These are phyloP conservation scores for Leccinum laetum DNA, from an alignment of 1,284 basidiomycete species.

Conservation along the genomic window DNA sequence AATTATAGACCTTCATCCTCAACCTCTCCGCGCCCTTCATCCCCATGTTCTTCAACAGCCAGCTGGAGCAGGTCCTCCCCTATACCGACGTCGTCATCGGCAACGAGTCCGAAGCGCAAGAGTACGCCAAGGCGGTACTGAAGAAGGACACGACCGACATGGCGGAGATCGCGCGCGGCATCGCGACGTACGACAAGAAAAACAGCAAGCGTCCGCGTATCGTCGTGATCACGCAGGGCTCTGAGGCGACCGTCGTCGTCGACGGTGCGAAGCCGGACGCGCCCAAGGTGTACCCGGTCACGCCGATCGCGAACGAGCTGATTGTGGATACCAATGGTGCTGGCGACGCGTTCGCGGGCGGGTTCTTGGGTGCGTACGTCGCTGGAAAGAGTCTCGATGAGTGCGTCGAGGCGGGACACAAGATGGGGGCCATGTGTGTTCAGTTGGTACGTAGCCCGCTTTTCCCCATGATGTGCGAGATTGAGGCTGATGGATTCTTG, in stretches of 20 bases:
- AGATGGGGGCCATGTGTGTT: constrained; percentile 88
- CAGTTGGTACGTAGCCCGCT: constrained; percentile 59
- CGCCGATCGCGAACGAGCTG: constrained; percentile 59
- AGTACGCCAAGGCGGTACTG: constrained; percentile 76
- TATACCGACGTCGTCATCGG: constrained; percentile 89
- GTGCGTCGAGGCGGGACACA: constrained; percentile 86
- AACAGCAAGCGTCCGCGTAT: constrained; percentile 76
- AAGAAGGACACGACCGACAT: constrained; percentile 63
- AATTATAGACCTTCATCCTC: constrained; percentile 73
- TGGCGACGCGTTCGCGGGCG: constrained; percentile 99
- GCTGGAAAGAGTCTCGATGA: constrained; percentile 82
- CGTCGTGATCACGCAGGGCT: constrained; percentile 93
- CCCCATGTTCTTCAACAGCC: constrained; percentile 88
- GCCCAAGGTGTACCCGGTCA: constrained; percentile 62
- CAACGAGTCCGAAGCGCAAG: constrained; percentile 93
- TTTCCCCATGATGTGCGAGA: background rate
- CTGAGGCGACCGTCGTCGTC: constrained; percentile 82
- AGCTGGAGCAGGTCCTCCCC: constrained; percentile 79
- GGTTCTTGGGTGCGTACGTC: constrained; percentile 88
- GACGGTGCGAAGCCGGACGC: constrained; percentile 55
- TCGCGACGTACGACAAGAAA: constrained; percentile 66
- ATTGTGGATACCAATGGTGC: constrained; percentile 99
- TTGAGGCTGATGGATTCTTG: too few species aligned
- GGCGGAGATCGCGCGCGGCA: constrained; percentile 65
- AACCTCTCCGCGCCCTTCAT: constrained; percentile 99